These are phyloP conservation scores for Leersia perrieri DNA, from an alignment of 176 grass and related monocot genomes.

Conservation along the genomic window DNA sequence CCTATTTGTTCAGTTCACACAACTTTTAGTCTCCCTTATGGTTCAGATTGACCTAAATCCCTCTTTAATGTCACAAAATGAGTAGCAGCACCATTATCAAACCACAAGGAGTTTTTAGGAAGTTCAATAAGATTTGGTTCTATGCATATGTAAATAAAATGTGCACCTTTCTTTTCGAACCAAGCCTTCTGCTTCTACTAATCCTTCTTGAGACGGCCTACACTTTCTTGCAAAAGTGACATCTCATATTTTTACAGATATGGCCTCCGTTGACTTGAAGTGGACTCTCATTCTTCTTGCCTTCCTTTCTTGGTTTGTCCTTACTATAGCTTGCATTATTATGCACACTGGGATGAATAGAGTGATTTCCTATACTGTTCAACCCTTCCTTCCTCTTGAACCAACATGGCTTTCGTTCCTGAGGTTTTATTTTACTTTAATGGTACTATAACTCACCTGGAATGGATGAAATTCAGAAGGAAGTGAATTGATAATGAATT, in stretches of 20 bases:
- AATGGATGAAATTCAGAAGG: not conserved
- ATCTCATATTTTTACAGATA: not conserved
- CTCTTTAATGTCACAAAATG: not conserved
- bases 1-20: not conserved
- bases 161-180: not conserved
- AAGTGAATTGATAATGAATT: not conserved
- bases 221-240: not conserved
- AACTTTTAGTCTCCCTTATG: not conserved
- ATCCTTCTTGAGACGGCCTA: not conserved
- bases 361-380: too few species aligned
- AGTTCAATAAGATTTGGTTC: not conserved
- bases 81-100: not conserved
- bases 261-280: not conserved
- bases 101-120: not conserved
- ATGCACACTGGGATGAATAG: too few species aligned
- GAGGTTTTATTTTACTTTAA: slow-evolving; percentile 1
- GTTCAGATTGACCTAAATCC: not conserved
- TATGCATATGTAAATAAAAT: not conserved
- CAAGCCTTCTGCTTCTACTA: too few species aligned
- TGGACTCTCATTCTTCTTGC: not conserved
- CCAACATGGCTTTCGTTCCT: not conserved
- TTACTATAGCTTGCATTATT: too few species aligned
- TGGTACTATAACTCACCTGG: not conserved
- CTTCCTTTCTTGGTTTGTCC: not conserved
- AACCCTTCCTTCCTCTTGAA: too few species aligned